Base-by-base conservation (phyloP, 139 green algal species). In the Chlamydomonas sphaeroides region DNA sequence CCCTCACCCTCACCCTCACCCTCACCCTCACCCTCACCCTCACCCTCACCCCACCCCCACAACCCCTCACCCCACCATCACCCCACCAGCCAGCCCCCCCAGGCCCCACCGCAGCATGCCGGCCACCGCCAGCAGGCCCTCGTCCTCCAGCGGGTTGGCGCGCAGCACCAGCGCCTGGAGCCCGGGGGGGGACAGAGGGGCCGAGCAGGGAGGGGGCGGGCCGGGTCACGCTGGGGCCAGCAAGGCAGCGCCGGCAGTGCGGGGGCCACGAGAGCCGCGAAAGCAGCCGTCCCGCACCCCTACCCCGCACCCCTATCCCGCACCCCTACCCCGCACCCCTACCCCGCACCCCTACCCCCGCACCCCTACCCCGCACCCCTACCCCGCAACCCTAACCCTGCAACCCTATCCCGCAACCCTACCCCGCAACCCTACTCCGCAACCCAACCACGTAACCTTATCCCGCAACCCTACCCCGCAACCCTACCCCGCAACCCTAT, bases 121-220 rank as follows among this genome's bases (percentile, higher is more conserved):
- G 5, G 82, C 85, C 0, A 92, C 48, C 1, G 77, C 88, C 65
- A 86, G 59, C 30, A 49, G 78, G 6, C 89, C 89, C 33, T 87
- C 65, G 38, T 93, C 89, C 51, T 61, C 85, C 4, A 93, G 39
- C 6, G 89, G 89, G 74, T 93, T 91, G 69, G 83, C 75, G 23
- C 49, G 65, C 57, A 93, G 70, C 30, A 86, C 76, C 6, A 91
- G 65, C 41, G 51, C 86, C 83, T 90, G 81, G 2, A 28, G 51
- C 4, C 4, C 2, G 32, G 62, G 14, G 62, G 62, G 33, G 14
- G 32, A 14, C 17, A 6, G 14, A 26, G 17, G 62, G 33, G 62
- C 32, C 5, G 62, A 26, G 62, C 15, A 15, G 26, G 42, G 10
- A 8, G 42, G 3, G 35, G 57, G 28, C 5, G 57, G 28, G 26